Percentiles rank a stretch among this genome's conserved stretches.
Conservation (phyloP, 768 basidiomycete species). For the Tephrocybe rancida region DNA sequence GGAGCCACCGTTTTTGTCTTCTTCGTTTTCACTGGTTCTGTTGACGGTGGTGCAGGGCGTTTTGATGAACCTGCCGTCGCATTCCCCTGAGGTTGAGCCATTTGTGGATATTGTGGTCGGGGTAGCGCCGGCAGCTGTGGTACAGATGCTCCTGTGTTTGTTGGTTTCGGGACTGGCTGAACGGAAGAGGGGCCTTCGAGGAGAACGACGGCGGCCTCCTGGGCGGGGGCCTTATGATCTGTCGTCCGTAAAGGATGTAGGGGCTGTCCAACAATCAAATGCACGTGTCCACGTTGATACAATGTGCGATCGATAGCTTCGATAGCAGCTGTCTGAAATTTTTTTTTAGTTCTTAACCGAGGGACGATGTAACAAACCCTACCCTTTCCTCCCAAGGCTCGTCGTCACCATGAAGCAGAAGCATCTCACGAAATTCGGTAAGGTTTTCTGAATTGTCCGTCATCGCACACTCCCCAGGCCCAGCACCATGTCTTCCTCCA, state of each 20-base stretch:
- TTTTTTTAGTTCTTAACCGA: slow-evolving; percentile 11
- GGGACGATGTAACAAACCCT: slow-evolving; percentile 17
- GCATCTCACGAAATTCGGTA: slow-evolving; percentile 67
- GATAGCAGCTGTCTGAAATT: slow-evolving; percentile 56
- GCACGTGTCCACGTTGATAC: slow-evolving; percentile 51
- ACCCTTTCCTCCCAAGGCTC: slow-evolving; percentile 72
- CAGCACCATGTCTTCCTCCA: slow-evolving; percentile 49
- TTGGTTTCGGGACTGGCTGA: not conserved
- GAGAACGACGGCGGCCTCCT: not conserved
- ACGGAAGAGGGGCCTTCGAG: not conserved
- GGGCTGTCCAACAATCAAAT: slow-evolving; percentile 66
- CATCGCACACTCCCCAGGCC: slow-evolving; percentile 59
- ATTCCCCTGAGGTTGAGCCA: not conserved
- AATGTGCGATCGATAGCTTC: slow-evolving; percentile 70
- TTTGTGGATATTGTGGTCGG: not conserved
- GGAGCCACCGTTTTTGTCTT: slow-evolving; percentile 12
- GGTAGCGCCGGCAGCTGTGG: not conserved
- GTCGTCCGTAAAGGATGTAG: slow-evolving; percentile 47
- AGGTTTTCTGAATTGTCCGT: slow-evolving; percentile 65
- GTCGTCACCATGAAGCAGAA: slow-evolving; percentile 63
- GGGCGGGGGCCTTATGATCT: not conserved
- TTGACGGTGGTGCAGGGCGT: slow-evolving; percentile 34
- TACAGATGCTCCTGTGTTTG: not conserved
- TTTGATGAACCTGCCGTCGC: slow-evolving; percentile 30
- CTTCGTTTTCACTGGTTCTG: slow-evolving; percentile 38